phyloP scores from a whole-genome alignment of 495 filamentous ascomycete genomes.

The Podospora fimiseda region DNA sequence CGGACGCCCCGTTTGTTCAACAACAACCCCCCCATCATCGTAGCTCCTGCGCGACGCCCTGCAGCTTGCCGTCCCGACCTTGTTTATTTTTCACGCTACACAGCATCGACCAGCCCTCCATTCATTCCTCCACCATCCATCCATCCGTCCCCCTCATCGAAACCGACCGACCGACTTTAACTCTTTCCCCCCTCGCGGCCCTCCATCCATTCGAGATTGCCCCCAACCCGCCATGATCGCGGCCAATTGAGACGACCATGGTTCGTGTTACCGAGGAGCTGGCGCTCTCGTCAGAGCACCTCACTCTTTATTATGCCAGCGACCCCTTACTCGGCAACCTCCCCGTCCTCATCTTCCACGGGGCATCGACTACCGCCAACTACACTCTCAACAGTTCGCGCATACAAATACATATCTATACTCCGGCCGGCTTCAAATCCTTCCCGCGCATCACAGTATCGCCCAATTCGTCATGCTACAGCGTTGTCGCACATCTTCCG shows the following conservation, averaged over 20 bases:
- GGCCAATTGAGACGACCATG: slow-evolving; percentile 51
- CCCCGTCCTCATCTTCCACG: slow-evolving; percentile 77
- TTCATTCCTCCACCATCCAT: no score
- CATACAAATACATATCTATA: slow-evolving; percentile 88
- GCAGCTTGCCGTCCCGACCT: no score
- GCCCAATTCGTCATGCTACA: slow-evolving; percentile 90
- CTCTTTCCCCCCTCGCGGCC: no score
- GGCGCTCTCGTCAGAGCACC: slow-evolving; percentile 64
- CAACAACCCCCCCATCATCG: no score
- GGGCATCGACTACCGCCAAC: slow-evolving; percentile 74
- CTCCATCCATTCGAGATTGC: not conserved
- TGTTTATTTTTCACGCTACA: no score
- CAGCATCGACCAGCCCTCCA: no score
- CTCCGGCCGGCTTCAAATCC: slow-evolving; percentile 76
- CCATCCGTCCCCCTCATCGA: no score
- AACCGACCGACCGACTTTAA: no score
- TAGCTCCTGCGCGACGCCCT: no score
- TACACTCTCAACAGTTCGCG: slow-evolving; percentile 80
- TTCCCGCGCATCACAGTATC: slow-evolving; percentile 88
- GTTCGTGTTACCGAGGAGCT: slow-evolving; percentile 60
- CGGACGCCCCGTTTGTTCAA: no score
- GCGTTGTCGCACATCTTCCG: slow-evolving; percentile 84
- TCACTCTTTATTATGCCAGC: slow-evolving; percentile 74
- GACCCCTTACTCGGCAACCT: slow-evolving; percentile 69
- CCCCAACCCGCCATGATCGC: slow-evolving; percentile 24